A percentile compares a stretch with the other conserved stretches of the same genome.
Conservation (phyloP, 2,329 filamentous ascomycete genomes). For the Fusarium sp. region DNA sequence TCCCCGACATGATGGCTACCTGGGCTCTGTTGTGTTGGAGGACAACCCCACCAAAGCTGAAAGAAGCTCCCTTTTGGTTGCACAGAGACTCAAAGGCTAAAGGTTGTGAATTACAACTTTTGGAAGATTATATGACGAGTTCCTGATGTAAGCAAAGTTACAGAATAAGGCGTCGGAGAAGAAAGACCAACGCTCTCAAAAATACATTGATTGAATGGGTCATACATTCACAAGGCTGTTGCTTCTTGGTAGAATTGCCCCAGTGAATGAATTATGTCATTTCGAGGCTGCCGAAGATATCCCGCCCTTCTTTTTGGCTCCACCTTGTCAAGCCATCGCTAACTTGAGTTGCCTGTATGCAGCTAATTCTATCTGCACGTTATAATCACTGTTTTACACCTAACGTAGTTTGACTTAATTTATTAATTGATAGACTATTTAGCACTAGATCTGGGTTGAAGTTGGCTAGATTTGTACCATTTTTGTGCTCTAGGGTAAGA, state of each 20-base stretch:
- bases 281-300: constrained; percentile 27
- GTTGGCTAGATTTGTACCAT: background rate
- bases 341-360: background rate
- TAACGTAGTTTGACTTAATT: too few species aligned
- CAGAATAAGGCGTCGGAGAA: background rate
- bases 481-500: background rate
- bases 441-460: background rate
- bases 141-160: background rate
- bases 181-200: background rate
- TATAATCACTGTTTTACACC: too few species aligned
- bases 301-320: background rate
- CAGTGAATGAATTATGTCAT: constrained; percentile 38
- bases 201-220: constrained; percentile 6
- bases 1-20: constrained; percentile 60
- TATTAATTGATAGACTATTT: too few species aligned
- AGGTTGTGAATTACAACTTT: background rate
- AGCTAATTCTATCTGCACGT: too few species aligned
- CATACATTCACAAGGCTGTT: constrained; percentile 1
- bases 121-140: background rate
- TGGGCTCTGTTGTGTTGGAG: constrained; percentile 26
- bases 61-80: constrained; percentile 9
- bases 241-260: constrained; percentile 18
- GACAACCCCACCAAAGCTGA: constrained; percentile 37
- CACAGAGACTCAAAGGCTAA: background rate
- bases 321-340: background rate